These are phyloP conservation scores for Penicillium turbatum DNA, from an alignment of 495 filamentous ascomycete species.

Conservation along the genomic window DNA sequence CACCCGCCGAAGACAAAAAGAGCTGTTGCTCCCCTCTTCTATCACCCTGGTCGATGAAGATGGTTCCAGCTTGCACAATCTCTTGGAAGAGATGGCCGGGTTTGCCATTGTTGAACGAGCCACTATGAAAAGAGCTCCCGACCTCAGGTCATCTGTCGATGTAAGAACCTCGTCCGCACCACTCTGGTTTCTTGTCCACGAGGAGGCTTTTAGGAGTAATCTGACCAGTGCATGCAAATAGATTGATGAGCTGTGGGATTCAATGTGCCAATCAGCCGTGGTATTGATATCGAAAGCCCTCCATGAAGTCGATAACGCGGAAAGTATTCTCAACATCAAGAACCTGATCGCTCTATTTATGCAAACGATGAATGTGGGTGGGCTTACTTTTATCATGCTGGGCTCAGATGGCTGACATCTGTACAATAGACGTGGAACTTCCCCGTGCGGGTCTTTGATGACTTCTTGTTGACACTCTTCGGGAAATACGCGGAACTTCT, in stretches of 20 bases:
- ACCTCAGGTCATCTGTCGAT: conserved; percentile 77
- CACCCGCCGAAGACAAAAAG: conserved; percentile 85
- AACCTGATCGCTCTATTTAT: conserved; percentile 90
- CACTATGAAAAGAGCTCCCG: conserved; percentile 80
- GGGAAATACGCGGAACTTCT: conserved; percentile 90
- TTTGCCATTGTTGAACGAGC: conserved; percentile 96
- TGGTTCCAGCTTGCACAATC: conserved; percentile 70
- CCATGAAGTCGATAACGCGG: conserved; percentile 72
- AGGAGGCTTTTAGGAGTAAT: not conserved
- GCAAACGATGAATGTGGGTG: conserved; percentile 84
- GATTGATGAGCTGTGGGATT: conserved; percentile 98
- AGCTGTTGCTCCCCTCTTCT: conserved; percentile 71
- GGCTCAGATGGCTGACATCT: conserved; percentile 10
- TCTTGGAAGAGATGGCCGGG: conserved; percentile 89
- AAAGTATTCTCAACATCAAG: conserved; percentile 85
- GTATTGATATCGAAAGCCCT: conserved; percentile 73
- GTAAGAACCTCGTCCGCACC: conserved; percentile 43
- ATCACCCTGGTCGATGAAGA: conserved; percentile 70
- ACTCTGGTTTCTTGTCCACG: not conserved
- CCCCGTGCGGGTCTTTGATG: conserved; percentile 72
- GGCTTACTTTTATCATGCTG: not conserved
- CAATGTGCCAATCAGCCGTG: conserved; percentile 88
- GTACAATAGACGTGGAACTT: conserved; percentile 77
- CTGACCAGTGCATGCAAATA: conserved; percentile 27
- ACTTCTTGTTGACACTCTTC: conserved; percentile 80